phyloP scores from a whole-genome alignment of 345 rosid species.

The Nephelium lappaceum region DNA sequence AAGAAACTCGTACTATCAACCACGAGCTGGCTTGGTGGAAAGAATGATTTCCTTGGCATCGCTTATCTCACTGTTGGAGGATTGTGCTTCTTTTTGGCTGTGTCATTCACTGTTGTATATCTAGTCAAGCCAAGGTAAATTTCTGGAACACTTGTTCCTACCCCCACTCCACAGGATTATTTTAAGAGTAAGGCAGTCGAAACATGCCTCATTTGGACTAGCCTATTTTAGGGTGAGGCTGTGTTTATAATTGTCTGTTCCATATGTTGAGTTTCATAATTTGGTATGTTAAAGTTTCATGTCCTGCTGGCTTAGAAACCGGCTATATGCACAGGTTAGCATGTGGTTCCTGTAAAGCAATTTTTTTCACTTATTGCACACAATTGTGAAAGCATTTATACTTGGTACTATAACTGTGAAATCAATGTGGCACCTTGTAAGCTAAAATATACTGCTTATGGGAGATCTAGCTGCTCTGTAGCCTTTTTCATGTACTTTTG shows the following conservation, averaged over 20 bases:
- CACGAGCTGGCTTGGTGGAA: slow-evolving; percentile 98
- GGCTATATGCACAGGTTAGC: background rate
- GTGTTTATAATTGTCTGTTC: background rate
- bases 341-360: background rate
- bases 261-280: background rate
- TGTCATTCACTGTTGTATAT: slow-evolving; percentile 80
- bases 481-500: background rate
- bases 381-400: slow-evolving; percentile 3
- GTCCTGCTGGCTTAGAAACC: background rate
- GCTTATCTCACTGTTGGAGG: slow-evolving; percentile 94
- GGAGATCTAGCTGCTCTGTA: background rate
- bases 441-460: background rate
- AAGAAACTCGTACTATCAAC: slow-evolving; percentile 97
- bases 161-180: background rate
- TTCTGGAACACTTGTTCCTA: slow-evolving; percentile 9
- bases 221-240: background rate
- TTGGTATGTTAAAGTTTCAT: background rate
- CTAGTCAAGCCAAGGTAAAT: slow-evolving; percentile 90
- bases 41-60: slow-evolving; percentile 95
- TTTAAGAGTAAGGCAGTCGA: background rate
- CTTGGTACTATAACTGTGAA: background rate
- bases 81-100: slow-evolving; percentile 80
- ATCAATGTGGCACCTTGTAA: background rate
- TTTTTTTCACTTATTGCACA: background rate
- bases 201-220: background rate